These are phyloP conservation scores for Pseudogymnoascus sp. DNA, from an alignment of 2,329 filamentous ascomycete species.

Conservation along the genomic window DNA sequence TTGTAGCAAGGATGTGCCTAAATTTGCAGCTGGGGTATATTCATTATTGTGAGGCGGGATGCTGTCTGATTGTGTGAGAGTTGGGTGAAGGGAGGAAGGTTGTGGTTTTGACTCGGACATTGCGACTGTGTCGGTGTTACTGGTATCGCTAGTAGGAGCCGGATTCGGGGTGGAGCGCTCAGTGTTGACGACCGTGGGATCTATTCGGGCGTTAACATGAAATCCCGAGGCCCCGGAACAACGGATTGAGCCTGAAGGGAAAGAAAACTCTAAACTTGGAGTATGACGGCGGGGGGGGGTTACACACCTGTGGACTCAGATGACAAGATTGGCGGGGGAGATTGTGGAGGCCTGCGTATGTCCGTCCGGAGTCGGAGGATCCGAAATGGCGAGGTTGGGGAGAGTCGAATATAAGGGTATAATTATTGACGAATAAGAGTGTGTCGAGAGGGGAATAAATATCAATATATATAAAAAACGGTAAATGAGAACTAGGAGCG, in stretches of 20 bases:
- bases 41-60: background rate
- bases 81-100: background rate
- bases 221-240: background rate
- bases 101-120: background rate
- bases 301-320: background rate
- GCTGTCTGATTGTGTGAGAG: background rate
- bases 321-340: constrained; percentile 1
- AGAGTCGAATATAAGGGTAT: background rate
- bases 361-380: constrained; percentile 4
- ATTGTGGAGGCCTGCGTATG: background rate
- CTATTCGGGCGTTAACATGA: background rate
- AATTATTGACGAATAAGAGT: constrained; percentile 5
- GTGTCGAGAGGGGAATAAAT: background rate
- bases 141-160: background rate
- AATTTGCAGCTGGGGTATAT: constrained; percentile 16
- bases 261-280: background rate
- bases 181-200: background rate
- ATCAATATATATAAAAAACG: background rate
- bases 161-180: background rate
- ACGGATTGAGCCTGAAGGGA: background rate
- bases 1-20: background rate
- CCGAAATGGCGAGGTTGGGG: background rate
- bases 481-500: background rate
- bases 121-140: background rate
- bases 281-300: background rate